Evolutionary conservation across 805 yeast genomes (phyloP), one percentile per base, ranked within the genome.

Genomic region (Priceomyces carsonii): DNA sequence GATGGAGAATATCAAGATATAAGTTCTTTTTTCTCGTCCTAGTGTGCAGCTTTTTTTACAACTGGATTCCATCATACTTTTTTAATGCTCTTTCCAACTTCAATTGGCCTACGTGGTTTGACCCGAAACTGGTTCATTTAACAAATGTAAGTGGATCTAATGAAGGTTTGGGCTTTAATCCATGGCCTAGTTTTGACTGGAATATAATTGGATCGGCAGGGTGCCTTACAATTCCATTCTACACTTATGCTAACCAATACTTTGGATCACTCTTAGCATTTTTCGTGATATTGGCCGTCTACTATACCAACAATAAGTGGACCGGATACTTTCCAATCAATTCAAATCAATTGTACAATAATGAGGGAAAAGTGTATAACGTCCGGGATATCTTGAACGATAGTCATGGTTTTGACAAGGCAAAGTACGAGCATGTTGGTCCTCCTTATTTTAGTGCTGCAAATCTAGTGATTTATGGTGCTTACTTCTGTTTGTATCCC

Each of bases 361-460:
- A 78, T 47, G 65, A 60, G 22, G 85, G 80, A 17, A 51, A 62
- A 18, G 40, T 60, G 0, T 80, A 65, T 51, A 59, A 71, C 14
- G 75, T 79, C 26, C 63, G 66, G 12, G 52, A 67, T 35, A 66
- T 80, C 12, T 50, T 80, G 27, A 56, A 71, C 33, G 58, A 53
- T 3, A 53, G 73, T 12, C 71, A 69, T 39, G 45, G 52, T 12
- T 66, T 80, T 29, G 82, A 79, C 47, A 41, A 55, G 15, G 52
- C 45, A 2, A 72, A 71, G 45, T 80, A 79, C 50, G 61, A 64
- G 36, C 40, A 54, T n/a, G 73, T 78, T 42, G 82, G 85, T 1
- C 82, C 85, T 6, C 87, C 88, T 6, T 81, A 72, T 55, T 79
- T 77, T 49, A 52, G 77, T 18, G 85, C 87, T 5, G 85, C 80